Base-by-base conservation (phyloP, 129 eudicot genomes). In the Flaveria bidentis region DNA sequence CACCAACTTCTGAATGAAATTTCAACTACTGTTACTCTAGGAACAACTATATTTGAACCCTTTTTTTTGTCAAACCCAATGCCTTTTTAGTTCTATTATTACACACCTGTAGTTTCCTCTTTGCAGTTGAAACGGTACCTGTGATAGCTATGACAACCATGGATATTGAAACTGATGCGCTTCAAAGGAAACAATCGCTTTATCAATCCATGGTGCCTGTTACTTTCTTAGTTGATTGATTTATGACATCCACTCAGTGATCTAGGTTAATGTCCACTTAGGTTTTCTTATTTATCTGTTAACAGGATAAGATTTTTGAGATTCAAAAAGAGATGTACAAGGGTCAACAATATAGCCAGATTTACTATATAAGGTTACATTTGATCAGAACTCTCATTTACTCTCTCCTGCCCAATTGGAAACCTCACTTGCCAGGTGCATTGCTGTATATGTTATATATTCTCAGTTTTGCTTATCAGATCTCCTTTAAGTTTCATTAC, bases 281-380 rank as follows among this genome's bases (percentile, higher is more conserved):
- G 45, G 30, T 28, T 20, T 28, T 20, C 30, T 18, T 62, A 26
- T 16, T 53, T 58, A 17, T 80, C 50, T 25, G 12, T 74, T 15
- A 64, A 68, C 83, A 91, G 97, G 96, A 88, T 81, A 97, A 83
- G 42, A 65, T 76, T 14, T 94, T 88, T 80, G 75, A 81, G 91
- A 88, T 94, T 67, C 88, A 84, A 56, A 94, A 87, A 62, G 97
- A 88, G 85, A 87, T 79, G 83, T 93, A 93, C 83, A 88, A 81
- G 62, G 98, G 98, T 58, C 98, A 93, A 77, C 98, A 93, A 71
- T 93, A 93, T 77, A 93, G 98, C 74, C 98, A 91, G 55, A 87
- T 93, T 14, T 93, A 93, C 75, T 90, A 87, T 74, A 90, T 92
- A 12, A 80, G 98, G 77, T 90, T 93, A 71, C 92, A 88, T 78